Percentiles rank a stretch among this genome's conserved stretches.
phyloP scores from a whole-genome alignment of 345 rosid genomes.

The Pistacia vera region DNA sequence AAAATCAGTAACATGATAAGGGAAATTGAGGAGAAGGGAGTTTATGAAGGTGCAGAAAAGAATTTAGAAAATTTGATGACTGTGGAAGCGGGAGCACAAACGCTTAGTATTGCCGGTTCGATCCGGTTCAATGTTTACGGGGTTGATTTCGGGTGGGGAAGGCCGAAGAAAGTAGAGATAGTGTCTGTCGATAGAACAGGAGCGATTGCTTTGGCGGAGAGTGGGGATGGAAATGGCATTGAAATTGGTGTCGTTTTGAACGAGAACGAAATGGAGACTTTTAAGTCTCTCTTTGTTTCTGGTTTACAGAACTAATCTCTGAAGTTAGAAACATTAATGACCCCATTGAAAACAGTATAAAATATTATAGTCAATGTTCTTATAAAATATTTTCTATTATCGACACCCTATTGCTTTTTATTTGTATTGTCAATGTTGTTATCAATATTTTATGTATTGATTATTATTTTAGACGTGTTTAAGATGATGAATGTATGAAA shows the following conservation, averaged over 20 bases:
- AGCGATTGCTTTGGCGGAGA: slow-evolving; percentile 21
- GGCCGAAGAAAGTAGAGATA: neutral
- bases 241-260: slow-evolving; percentile 36
- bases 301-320: slow-evolving; percentile 9
- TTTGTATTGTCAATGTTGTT: too few species aligned
- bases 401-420: too few species aligned
- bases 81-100: neutral
- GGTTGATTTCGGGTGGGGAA: slow-evolving; percentile 30
- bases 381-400: too few species aligned
- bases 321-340: neutral
- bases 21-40: slow-evolving; percentile 11
- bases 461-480: too few species aligned
- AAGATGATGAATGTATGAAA: too few species aligned
- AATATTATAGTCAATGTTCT: too few species aligned
- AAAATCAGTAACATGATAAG: slow-evolving; percentile 11
- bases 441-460: too few species aligned
- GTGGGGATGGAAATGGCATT: slow-evolving; percentile 30
- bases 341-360: too few species aligned
- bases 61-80: too few species aligned
- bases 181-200: slow-evolving; percentile 26
- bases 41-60: slow-evolving; percentile 11
- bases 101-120: slow-evolving; percentile 14
- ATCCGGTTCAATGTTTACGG: slow-evolving; percentile 21
- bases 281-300: slow-evolving; percentile 6
- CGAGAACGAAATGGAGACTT: slow-evolving; percentile 27